Percentiles rank a stretch among this genome's conserved stretches.
Evolutionary conservation across 176 grass and related monocot species (phyloP).

Genomic region (Eragrostis curvula): DNA sequence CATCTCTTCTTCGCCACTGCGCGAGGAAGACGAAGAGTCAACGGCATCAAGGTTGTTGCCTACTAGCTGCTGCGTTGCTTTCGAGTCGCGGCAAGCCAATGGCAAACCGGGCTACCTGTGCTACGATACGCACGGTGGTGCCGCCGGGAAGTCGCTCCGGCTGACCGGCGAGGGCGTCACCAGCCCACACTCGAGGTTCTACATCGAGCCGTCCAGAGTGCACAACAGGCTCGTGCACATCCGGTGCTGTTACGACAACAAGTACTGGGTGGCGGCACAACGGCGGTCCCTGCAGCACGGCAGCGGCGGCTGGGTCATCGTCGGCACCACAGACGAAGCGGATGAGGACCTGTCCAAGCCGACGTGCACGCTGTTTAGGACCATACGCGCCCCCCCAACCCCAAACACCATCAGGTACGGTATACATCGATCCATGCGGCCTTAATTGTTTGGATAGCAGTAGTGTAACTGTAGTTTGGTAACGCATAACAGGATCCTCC

Average conservation of each 20-base stretch:
- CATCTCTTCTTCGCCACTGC: too few species aligned
- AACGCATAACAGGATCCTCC: conserved; percentile 7
- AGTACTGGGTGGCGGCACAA: conserved; percentile 5
- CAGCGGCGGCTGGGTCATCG: neutral
- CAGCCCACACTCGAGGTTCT: conserved; percentile 24
- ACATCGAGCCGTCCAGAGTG: conserved; percentile 9
- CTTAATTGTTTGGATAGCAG: too few species aligned
- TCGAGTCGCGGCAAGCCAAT: neutral
- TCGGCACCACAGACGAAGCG: conserved; percentile 12
- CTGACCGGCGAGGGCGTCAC: neutral
- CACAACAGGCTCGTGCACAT: conserved; percentile 27
- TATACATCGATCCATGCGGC: too few species aligned
- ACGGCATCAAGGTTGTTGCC: too few species aligned
- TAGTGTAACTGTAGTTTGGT: too few species aligned
- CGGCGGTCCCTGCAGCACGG: too few species aligned
- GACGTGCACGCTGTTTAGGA: conserved; percentile 34
- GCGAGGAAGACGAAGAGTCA: too few species aligned
- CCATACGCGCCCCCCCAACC: too few species aligned
- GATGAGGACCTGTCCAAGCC: conserved; percentile 20
- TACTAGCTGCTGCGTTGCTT: neutral
- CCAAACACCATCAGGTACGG: neutral
- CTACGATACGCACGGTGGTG: neutral
- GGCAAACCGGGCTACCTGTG: conserved; percentile 9
- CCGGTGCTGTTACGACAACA: conserved; percentile 42
- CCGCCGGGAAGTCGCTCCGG: neutral